Base-by-base conservation (phyloP, 2,329 filamentous ascomycete species). In the Bipolaris zeicola region DNA sequence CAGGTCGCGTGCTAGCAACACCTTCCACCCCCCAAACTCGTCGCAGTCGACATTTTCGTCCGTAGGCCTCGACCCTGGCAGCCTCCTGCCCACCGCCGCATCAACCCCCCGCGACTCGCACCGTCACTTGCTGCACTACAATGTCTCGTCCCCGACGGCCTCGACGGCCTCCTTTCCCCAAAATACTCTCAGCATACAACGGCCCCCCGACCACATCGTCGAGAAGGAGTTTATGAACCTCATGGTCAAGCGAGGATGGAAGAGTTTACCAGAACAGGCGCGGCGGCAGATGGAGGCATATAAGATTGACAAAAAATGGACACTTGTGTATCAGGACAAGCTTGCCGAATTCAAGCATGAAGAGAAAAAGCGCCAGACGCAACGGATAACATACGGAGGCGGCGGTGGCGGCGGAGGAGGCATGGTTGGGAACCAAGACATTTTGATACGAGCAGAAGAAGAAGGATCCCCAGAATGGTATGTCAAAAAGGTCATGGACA, bases 391-490 rank as follows among this genome's bases (percentile, higher is more conserved):
- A 5, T 78, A 80, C 46, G 63, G 73, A 24, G 86, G 91, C 63
- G 49, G 48, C 6, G 49, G 53, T 14, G 53, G 41, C n/a, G 53
- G 53, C 3, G 42, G 43, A 20, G 48, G 36, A 10, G 39, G 39
- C 24, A 48, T 49, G 13, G 42, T 38, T n/a, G 53, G 47, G 3
- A 50, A 88, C 64, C 81, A 83, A 51, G 85, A 74, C 65, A 85
- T 94, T 57, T 84, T 92, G 38, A 86, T 87, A 39, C 87, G 91
- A 66, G 91, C 91, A 6, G 93, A 97, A 72, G 94, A 98, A 74
- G 95, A 98, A 76, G 94, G 93, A 42, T 96, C 91, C 47, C 95
- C 95, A 3, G 94, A 98, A 78, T 99, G 94, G 94, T 99, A 96
- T 76, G 94, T 99, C 50, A 90, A 92, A 73, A 94, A 91, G 75